A percentile compares a stretch with the other conserved stretches of the same genome.
Evolutionary conservation across 106 monocot species (phyloP).

Genomic region (Triglochin maritima): DNA sequence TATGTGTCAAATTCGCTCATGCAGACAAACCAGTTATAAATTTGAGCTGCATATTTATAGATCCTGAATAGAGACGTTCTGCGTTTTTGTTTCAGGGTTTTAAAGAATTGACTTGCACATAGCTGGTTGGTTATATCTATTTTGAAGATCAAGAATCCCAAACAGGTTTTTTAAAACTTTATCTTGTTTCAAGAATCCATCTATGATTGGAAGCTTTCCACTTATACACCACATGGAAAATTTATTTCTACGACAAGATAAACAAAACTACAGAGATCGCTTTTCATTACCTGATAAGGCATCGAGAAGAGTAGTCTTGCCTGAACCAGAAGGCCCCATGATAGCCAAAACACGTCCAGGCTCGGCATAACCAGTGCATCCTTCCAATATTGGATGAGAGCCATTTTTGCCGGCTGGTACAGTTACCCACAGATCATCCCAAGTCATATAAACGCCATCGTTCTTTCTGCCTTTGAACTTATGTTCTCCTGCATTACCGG

Average conservation of each 20-base stretch:
- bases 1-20: no score
- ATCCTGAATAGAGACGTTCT: no score
- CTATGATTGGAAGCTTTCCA: neutral
- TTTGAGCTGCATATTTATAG: no score
- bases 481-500: no score
- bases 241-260: neutral
- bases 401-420: constrained; percentile 9
- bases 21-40: no score
- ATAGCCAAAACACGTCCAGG: constrained; percentile 43
- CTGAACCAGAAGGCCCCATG: constrained; percentile 63
- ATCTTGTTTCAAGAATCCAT: no score
- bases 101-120: no score
- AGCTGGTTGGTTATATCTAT: no score
- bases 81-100: no score
- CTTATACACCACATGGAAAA: neutral
- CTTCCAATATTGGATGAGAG: constrained; percentile 19
- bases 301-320: constrained; percentile 50
- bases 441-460: constrained; percentile 20
- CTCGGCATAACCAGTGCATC: constrained; percentile 34
- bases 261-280: neutral
- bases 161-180: no score
- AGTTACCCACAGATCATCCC: constrained; percentile 46
- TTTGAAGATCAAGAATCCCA: no score
- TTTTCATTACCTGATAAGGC: constrained; percentile 26
- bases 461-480: neutral